phyloP scores from a whole-genome alignment of 78 protist species.

The Dictyostelium brefeldianum region DNA sequence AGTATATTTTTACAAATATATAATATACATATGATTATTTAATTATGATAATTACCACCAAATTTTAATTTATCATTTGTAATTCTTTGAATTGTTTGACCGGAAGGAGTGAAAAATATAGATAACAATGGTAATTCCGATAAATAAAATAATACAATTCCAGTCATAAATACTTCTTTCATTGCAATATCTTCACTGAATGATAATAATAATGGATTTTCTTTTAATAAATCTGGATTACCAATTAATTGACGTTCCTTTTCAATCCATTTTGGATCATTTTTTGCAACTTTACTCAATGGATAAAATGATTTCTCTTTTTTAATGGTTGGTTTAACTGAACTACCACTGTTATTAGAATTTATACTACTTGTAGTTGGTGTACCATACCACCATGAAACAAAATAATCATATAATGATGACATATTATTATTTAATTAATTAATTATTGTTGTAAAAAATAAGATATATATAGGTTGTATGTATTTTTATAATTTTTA shows the following conservation, averaged over 20 bases:
- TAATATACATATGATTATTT: not conserved
- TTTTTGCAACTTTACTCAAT: slow-evolving; percentile 12
- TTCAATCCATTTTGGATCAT: slow-evolving; percentile 21
- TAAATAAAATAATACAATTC: slow-evolving; percentile 56
- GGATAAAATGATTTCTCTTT: slow-evolving; percentile 3
- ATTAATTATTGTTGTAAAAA: not conserved
- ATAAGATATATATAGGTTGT: not conserved
- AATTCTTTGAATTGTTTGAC: slow-evolving; percentile 9
- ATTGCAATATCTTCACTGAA: not conserved
- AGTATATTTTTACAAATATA: no score
- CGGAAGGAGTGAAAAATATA: slow-evolving; percentile 39
- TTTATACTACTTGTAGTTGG: not conserved
- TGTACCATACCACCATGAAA: slow-evolving; percentile 25
- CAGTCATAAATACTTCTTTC: slow-evolving; percentile 36
- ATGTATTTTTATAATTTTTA: not conserved
- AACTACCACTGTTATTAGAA: not conserved
- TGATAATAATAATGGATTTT: slow-evolving; percentile 33
- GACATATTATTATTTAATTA: no score
- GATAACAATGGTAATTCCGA: slow-evolving; percentile 16
- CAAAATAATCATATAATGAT: slow-evolving; percentile 2
- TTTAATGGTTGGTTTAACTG: not conserved
- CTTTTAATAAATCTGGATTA: slow-evolving; percentile 8
- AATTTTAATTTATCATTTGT: slow-evolving; percentile 33
- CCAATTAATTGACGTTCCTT: slow-evolving; percentile 15
- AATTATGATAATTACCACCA: slow-evolving; percentile 29